phyloP scores from a whole-genome alignment of 2,329 filamentous ascomycete genomes.

The Diplocarpon mali region DNA sequence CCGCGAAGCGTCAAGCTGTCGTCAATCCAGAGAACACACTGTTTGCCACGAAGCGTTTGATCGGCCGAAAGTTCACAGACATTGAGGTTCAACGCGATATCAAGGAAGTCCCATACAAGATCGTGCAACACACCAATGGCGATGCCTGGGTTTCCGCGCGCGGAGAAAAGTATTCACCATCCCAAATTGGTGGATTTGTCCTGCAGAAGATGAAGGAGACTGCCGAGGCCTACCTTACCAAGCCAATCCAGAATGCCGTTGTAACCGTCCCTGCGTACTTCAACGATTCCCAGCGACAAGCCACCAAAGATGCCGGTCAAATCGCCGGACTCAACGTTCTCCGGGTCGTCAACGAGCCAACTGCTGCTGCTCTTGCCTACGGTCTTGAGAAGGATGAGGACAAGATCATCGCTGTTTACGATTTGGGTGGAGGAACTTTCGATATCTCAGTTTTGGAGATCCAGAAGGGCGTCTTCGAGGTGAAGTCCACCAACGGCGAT shows the following conservation, averaged over 20 bases:
- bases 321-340: constrained; percentile 94
- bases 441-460: constrained; percentile 98
- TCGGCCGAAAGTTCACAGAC: constrained; percentile 94
- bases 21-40: constrained; percentile 98
- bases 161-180: constrained; percentile 91
- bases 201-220: constrained; percentile 99
- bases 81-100: constrained; percentile 91
- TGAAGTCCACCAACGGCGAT: constrained; percentile 98
- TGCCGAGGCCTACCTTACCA: constrained; percentile 83
- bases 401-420: constrained; percentile 86
- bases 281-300: constrained; percentile 96
- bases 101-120: constrained; percentile 97
- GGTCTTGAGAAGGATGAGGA: constrained; percentile 92
- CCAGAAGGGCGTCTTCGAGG: constrained; percentile 95
- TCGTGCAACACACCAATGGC: constrained; percentile 91
- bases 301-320: constrained; percentile 95
- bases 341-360: constrained; percentile 96
- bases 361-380: constrained; percentile 88
- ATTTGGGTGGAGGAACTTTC: constrained; percentile 97
- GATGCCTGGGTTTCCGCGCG: constrained; percentile 94
- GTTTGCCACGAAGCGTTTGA: constrained; percentile 97
- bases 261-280: constrained; percentile 97
- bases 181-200: constrained; percentile 95
- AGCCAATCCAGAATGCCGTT: constrained; percentile 87
- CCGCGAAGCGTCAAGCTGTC: constrained; percentile 94